Conservation (phyloP, 306 rosid genomes). For the Trichosanthes truncata region DNA sequence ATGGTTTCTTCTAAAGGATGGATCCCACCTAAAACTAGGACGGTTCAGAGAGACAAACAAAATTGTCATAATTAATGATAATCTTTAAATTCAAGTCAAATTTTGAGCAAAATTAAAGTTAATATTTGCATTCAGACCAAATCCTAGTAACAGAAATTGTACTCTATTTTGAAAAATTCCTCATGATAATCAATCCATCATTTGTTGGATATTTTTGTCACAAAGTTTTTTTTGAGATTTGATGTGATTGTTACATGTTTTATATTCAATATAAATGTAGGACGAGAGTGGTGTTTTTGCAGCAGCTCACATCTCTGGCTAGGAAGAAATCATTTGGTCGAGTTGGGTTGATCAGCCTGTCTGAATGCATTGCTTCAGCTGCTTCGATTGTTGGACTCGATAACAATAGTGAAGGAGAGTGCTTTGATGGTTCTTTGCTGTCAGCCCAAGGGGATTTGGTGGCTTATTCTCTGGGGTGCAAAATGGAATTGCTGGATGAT, state of each 20-base stretch:
- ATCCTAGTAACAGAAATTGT: neutral
- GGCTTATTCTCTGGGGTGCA: slow-evolving; percentile 25
- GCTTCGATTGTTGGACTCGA: slow-evolving; percentile 32
- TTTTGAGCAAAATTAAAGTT: neutral
- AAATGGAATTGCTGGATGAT: slow-evolving; percentile 44
- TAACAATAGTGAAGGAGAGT: slow-evolving; percentile 22
- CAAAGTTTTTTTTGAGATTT: slow-evolving; percentile 8
- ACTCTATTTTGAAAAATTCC: neutral
- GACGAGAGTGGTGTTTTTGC: slow-evolving; percentile 49
- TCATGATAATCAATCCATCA: neutral
- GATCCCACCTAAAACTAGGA: neutral
- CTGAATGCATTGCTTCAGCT: slow-evolving; percentile 81
- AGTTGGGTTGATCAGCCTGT: slow-evolving; percentile 82
- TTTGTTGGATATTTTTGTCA: neutral
- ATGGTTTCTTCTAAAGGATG: neutral
- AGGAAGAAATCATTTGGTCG: slow-evolving; percentile 66
- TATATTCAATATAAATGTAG: slow-evolving; percentile 31
- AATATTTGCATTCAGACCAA: neutral
- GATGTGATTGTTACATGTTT: neutral
- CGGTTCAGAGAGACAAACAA: neutral
- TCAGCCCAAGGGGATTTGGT: slow-evolving; percentile 16
- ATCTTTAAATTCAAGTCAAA: neutral
- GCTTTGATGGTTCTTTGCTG: slow-evolving; percentile 20
- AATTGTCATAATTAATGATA: neutral
- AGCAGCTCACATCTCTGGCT: slow-evolving; percentile 59